Conservation (phyloP, 2,329 filamentous ascomycete genomes). For the Chaetomiaceae sp. region DNA sequence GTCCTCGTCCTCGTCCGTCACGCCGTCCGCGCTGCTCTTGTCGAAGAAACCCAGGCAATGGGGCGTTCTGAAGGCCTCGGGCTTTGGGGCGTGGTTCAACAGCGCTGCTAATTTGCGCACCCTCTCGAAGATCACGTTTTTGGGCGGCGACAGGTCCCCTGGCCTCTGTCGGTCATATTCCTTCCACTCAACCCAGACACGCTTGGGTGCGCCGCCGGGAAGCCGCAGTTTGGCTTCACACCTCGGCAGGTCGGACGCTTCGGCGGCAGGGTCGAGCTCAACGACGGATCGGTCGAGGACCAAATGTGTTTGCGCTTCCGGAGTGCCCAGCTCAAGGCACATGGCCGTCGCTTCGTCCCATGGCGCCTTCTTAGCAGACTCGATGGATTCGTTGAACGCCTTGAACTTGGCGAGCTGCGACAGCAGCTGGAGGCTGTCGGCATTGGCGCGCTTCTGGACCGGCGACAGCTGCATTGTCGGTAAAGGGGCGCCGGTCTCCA, state of each 20-base stretch:
- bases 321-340: conserved; percentile 35
- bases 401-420: conserved; percentile 45
- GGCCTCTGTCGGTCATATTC: conserved; percentile 37
- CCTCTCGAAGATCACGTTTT: conserved; percentile 37
- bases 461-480: conserved; percentile 29
- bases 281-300: conserved; percentile 32
- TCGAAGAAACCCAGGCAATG: conserved; percentile 47
- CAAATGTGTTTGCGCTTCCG: conserved; percentile 29
- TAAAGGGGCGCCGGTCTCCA: conserved; percentile 28
- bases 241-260: conserved; percentile 31
- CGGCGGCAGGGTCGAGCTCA: conserved; percentile 28
- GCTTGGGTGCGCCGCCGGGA: conserved; percentile 29
- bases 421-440: conserved; percentile 35
- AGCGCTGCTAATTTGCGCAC: conserved; percentile 43
- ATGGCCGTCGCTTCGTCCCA: conserved; percentile 34
- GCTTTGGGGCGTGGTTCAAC: conserved; percentile 42
- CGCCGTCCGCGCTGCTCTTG: conserved; percentile 27
- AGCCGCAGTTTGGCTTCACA: conserved; percentile 37
- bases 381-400: conserved; percentile 44
- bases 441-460: conserved; percentile 33
- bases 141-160: conserved; percentile 33
- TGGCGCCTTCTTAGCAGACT: conserved; percentile 27
- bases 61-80: conserved; percentile 43
- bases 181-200: conserved; percentile 47
- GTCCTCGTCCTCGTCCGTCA: conserved; percentile 35